These are phyloP conservation scores for Artemisia annua DNA, from an alignment of 129 eudicot species.

Conservation along the genomic window DNA sequence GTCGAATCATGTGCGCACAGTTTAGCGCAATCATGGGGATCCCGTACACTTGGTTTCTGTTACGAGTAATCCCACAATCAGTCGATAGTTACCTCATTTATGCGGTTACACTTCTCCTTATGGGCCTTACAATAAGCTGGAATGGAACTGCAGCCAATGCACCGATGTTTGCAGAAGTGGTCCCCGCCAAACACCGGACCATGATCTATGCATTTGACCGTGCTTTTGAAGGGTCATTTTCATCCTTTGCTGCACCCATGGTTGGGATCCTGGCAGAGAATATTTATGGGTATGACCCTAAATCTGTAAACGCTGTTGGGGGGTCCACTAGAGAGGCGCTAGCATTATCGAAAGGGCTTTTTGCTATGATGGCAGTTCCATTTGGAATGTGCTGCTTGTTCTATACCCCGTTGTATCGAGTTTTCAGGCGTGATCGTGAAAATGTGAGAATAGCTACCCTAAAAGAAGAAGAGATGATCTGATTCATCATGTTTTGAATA, in stretches of 20 bases:
- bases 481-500: conserved; percentile 20
- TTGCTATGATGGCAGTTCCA: conserved; percentile 92
- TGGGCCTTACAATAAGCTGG: conserved; percentile 98
- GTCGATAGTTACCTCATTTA: conserved; percentile 52
- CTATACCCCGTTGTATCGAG: conserved; percentile 81
- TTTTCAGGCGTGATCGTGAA: conserved; percentile 71
- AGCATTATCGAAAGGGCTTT: conserved; percentile 82
- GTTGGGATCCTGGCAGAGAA: conserved; percentile 89
- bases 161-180: conserved; percentile 98
- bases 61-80: conserved; percentile 71
- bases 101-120: conserved; percentile 67
- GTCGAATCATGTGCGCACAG: conserved; percentile 90
- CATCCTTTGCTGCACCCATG: conserved; percentile 93
- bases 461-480: conserved; percentile 72
- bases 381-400: conserved; percentile 87
- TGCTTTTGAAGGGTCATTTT: conserved; percentile 87
- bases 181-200: conserved; percentile 83
- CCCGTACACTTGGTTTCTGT: conserved; percentile 83
- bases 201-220: conserved; percentile 98
- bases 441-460: conserved; percentile 56
- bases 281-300: conserved; percentile 82
- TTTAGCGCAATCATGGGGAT: conserved; percentile 93
- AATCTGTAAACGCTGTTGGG: conserved; percentile 54
- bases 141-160: conserved; percentile 74
- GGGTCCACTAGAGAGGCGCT: conserved; percentile 80